Conservation (phyloP, 169 alveolate genomes). For the Plasmodium gaboni region DNA sequence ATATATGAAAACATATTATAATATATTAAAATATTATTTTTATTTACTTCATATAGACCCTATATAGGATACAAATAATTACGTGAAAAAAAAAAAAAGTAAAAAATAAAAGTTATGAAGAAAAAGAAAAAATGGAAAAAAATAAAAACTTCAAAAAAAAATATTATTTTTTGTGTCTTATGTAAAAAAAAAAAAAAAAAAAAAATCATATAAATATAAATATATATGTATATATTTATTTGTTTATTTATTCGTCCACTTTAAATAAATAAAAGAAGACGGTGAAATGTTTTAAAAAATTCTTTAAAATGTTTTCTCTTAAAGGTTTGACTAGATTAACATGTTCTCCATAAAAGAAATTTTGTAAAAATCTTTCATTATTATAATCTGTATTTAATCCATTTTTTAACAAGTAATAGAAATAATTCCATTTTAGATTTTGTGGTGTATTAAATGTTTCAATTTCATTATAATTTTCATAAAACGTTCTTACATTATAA, state of each 20-base stretch:
- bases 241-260: background rate
- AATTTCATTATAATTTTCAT: conserved; percentile 9
- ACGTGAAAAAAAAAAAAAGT: no score
- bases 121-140: no score
- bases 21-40: no score
- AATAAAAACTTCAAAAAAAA: no score
- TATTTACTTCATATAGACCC: no score
- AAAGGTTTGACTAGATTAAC: conserved; percentile 16
- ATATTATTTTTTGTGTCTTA: no score
- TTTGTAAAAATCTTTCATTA: conserved; percentile 34
- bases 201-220: background rate
- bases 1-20: no score
- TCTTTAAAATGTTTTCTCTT: conserved; percentile 9
- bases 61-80: no score
- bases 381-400: conserved; percentile 20
- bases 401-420: conserved; percentile 50
- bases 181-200: background rate
- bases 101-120: no score
- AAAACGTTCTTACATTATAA: conserved; percentile 8
- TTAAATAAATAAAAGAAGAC: conserved; percentile 53
- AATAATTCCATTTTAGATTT: conserved; percentile 53
- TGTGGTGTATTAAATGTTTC: conserved; percentile 49
- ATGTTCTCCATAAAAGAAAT: conserved; percentile 48
- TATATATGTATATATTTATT: background rate
- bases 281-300: conserved; percentile 28